Base-by-base conservation (phyloP, 2,329 filamentous ascomycete species). In the Clarireedia paspali region DNA sequence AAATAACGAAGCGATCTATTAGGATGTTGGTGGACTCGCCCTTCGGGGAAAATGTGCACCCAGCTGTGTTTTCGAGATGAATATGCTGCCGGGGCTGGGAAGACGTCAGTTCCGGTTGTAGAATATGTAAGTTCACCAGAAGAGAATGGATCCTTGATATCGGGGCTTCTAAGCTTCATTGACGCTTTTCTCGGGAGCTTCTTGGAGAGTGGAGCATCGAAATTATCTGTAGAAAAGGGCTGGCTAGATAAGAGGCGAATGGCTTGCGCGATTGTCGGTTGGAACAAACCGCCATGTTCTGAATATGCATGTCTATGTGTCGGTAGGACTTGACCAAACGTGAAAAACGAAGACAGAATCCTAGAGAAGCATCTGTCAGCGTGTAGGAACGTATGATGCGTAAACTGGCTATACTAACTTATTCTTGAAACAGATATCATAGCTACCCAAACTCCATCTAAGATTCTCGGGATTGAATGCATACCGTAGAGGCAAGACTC, bases 11-110 rank as follows among this genome's bases (percentile, higher is more conserved):
- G 85, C 6, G 85, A 83, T 64, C 84, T 83, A 44, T 84, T 76
- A 1, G 87, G 81, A 62, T 90, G 85, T 73, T 99, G 94, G 71
- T 97, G 91, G 47, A 96, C 90, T 71, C 88, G 90, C 48, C 91
- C 94, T 73, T 99, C 94, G 12, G 94, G 94, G 71, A 97, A 97
- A 54, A 97, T 87, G 71, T 99, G 94, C 4, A 99, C 77, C 94
- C 94, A 99, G 46, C 83, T 82, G 70, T 88, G 80, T 47, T 82
- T 83, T 64, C 90, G 85, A 60, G 73, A 78, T 2, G 81, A 71
- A 69, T 88, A 91, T 48, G 84, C 80, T 1, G 89, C 85, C 1
- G 91, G 90, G 0, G 89, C 81, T 0, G 80, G 75, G 68, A 89
- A 88, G 39, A 71, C 73, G 71, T 92, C 88, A 15, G 65, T 63